phyloP scores from a whole-genome alignment of 2,329 filamentous ascomycete genomes.

The Aureobasidium sp. region DNA sequence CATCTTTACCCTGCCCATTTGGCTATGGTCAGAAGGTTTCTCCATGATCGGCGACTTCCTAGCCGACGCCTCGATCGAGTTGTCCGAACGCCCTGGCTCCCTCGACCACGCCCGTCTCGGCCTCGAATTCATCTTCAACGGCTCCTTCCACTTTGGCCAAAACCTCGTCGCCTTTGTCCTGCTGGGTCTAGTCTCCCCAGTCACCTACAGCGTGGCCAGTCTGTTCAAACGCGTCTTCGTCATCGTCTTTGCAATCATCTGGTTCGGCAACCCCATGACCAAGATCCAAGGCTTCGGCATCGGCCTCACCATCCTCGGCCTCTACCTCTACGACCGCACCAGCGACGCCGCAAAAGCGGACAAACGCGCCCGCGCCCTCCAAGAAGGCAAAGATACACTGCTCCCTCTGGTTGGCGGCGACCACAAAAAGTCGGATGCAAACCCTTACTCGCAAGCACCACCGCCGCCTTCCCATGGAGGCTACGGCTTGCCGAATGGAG shows the following conservation, averaged over 20 bases:
- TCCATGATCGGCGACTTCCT: slow-evolving; percentile 68
- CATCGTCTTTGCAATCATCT: slow-evolving; percentile 86
- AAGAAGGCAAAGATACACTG: slow-evolving; percentile 53
- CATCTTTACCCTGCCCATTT: slow-evolving; percentile 77
- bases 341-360: slow-evolving; percentile 83
- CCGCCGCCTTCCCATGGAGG: neutral
- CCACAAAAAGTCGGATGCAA: slow-evolving; percentile 27
- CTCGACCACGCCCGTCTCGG: slow-evolving; percentile 52
- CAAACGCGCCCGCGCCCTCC: slow-evolving; percentile 56
- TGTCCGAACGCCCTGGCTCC: slow-evolving; percentile 68
- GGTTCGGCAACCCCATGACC: slow-evolving; percentile 89
- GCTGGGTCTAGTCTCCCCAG: slow-evolving; percentile 85
- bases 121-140: slow-evolving; percentile 94
- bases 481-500: slow-evolving; percentile 18
- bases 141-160: slow-evolving; percentile 90
- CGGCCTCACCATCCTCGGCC: slow-evolving; percentile 74
- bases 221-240: slow-evolving; percentile 97
- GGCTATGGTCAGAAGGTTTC: slow-evolving; percentile 86
- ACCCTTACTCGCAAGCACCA: slow-evolving; percentile 14
- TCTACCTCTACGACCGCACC: slow-evolving; percentile 93
- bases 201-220: slow-evolving; percentile 93
- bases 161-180: slow-evolving; percentile 92
- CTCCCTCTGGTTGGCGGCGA: slow-evolving; percentile 48
- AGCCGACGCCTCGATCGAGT: slow-evolving; percentile 67
- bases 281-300: slow-evolving; percentile 77